phyloP scores from a whole-genome alignment of 768 basidiomycete species.

The Auriscalpium vulgare region DNA sequence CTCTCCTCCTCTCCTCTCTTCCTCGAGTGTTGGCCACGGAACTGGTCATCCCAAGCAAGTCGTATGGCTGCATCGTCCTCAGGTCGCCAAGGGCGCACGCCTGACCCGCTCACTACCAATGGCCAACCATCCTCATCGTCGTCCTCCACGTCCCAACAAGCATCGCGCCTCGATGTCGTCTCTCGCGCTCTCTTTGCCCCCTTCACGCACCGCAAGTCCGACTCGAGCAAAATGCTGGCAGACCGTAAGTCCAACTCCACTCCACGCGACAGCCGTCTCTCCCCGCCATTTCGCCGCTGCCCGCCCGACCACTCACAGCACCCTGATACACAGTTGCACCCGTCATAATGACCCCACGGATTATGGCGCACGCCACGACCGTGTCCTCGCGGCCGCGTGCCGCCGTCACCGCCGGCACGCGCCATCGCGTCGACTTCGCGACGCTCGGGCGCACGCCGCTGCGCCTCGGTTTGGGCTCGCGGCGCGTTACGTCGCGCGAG shows the following conservation, averaged over 20 bases:
- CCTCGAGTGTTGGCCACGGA: too few species aligned
- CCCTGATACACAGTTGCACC: slow-evolving; percentile 55
- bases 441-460: slow-evolving; percentile 74
- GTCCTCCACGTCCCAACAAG: slow-evolving; percentile 9
- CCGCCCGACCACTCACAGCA: not conserved
- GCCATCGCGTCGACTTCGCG: slow-evolving; percentile 57
- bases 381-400: slow-evolving; percentile 43
- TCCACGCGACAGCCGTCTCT: not conserved
- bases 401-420: slow-evolving; percentile 24
- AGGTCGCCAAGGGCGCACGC: slow-evolving; percentile 26
- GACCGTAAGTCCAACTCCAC: slow-evolving; percentile 46
- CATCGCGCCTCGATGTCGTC: slow-evolving; percentile 47
- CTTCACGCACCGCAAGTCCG: slow-evolving; percentile 51
- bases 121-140: not conserved
- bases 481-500: slow-evolving; percentile 74
- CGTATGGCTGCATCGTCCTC: slow-evolving; percentile 20
- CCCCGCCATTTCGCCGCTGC: not conserved
- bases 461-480: slow-evolving; percentile 53
- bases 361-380: slow-evolving; percentile 67
- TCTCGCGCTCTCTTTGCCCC: slow-evolving; percentile 68
- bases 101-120: slow-evolving; percentile 26
- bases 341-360: slow-evolving; percentile 82
- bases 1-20: too few species aligned
- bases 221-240: slow-evolving; percentile 65
- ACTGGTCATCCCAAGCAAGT: not conserved